Base-by-base conservation (phyloP, 2,329 filamentous ascomycete species). In the Cladosporium sp. region DNA sequence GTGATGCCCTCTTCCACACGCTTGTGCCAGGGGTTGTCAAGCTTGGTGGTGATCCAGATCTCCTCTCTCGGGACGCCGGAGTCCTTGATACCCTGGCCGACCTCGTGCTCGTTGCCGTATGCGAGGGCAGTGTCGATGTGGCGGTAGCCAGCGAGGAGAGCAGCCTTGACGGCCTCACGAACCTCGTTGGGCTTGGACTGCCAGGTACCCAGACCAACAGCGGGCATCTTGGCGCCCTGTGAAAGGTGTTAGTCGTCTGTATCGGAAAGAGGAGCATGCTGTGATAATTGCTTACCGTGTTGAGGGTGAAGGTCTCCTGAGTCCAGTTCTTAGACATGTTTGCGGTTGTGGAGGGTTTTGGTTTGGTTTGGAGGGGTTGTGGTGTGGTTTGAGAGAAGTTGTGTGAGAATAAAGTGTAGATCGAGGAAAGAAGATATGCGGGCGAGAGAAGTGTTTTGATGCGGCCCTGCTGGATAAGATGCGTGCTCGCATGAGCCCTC, bases 101-200 rank as follows among this genome's bases (percentile, higher is more conserved):
- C 86, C 75, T 92, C 90, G 69, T 84, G 79, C 78, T 93, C 91
- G 79, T 94, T 95, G 77, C 87, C 88, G 78, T 95, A 95, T 60
- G 88, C 90, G 68, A 90, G 84, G 59, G 91, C 90, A 34, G 78
- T 78, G 72, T 86, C 84, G 69, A 86, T 82, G 73, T 85, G 84
- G 15, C 81, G 79, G 74, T 86, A 86, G 21, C 84, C 84, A 58
- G 78, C 72, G 55, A 82, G 78, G 49, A 85, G 76, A 3, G 78
- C 78, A 57, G 71, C 70, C 8, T 76, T 77, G 11, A 79, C 78
- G 49, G 76, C 76, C 32, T 75, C 76, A 58, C 74, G 75, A 52
- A 86, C 71, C 52, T 75, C 74, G 67, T 78, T 79, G 38, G 71
- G 68, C 55, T 72, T 71, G 60, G 74, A 73, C 59, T 78, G 78